Base-by-base conservation (phyloP, 2,329 filamentous ascomycete genomes). In the Simplicillium sp. region DNA sequence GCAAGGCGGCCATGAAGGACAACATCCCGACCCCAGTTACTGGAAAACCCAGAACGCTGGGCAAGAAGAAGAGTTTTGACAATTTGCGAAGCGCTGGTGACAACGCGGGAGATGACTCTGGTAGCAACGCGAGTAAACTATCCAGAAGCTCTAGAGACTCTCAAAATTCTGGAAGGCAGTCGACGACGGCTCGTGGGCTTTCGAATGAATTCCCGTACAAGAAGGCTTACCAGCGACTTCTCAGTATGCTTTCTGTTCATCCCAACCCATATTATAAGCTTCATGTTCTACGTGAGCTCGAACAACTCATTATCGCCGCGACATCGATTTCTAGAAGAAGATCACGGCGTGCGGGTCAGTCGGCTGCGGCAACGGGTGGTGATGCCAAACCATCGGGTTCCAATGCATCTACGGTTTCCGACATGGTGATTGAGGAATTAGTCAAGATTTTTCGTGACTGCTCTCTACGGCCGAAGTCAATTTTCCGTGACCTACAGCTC, bases 201-300 rank as follows among this genome's bases (percentile, higher is more conserved):
- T 38, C 40, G 2, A 47, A 62, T 2, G 79, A 84, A 32, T 94
- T 94, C 51, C 85, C 86, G 0, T 96, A 90, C 55, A 78, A 78
- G 39, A 77, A 80, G 49, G 84, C 88, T 1, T 96, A 94, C 55
- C 73, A 80, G 48, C 80, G 82, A 11, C 70, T 97, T 1, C 69
- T 97, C 28, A 80, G 79, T 47, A 88, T 87, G 65, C 94, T 98
- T 50, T 87, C 86, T 34, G 85, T 89, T 4, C 86, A 94, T 49
- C 85, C 87, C 0, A 94, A 92, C 54, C 92, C 92, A 0, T 84
- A 84, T 50, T 74, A 78, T 16, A 98, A 98, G 61, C 73, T 98
- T 11, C 82, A 83, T 48, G 83, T 86, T 1, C 68, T 97, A 4
- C 80, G 83, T 45, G 87, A 96, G 57, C 71, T 98, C 5, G 82